Evolutionary conservation across 2,329 filamentous ascomycete species (phyloP).

Genomic region (Sporothrix schenckii): DNA sequence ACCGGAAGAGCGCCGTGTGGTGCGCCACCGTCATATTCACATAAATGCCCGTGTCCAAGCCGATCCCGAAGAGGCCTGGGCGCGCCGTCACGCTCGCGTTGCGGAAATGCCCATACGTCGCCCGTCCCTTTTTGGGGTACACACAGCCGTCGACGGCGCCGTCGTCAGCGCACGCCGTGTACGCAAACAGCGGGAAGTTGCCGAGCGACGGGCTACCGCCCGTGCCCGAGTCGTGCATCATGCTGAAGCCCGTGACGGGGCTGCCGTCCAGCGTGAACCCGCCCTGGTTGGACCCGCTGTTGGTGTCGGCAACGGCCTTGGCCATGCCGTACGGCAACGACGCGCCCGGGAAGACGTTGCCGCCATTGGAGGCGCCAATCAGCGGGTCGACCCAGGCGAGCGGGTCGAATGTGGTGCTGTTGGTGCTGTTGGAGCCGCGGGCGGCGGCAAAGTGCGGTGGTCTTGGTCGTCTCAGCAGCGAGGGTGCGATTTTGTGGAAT

Average conservation of each 20-base stretch:
- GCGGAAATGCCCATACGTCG: conserved; percentile 50
- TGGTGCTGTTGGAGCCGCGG: neutral
- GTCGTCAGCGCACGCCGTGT: conserved; percentile 58
- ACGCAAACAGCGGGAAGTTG: conserved; percentile 73
- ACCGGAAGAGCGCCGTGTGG: conserved; percentile 67
- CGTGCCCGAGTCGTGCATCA: conserved; percentile 62
- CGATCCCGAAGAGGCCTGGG: conserved; percentile 68
- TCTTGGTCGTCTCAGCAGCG: too few species aligned
- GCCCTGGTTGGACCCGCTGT: conserved; percentile 57
- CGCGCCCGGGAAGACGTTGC: conserved; percentile 51
- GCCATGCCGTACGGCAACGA: conserved; percentile 55
- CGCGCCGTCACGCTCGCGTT: conserved; percentile 57
- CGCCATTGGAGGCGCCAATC: conserved; percentile 48
- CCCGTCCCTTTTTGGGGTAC: conserved; percentile 56
- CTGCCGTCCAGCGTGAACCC: conserved; percentile 58
- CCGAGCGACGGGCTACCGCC: conserved; percentile 65
- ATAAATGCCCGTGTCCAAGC: conserved; percentile 58
- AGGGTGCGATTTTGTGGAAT: too few species aligned
- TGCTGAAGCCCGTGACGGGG: conserved; percentile 58
- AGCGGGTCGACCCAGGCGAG: conserved; percentile 44
- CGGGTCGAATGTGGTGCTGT: conserved; percentile 33
- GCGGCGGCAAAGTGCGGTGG: neutral
- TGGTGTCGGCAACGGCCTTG: conserved; percentile 61
- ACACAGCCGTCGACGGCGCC: conserved; percentile 65
- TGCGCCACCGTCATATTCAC: conserved; percentile 70